Conservation (phyloP, 148 eudicot species). For the Rhododendron simsii region DNA sequence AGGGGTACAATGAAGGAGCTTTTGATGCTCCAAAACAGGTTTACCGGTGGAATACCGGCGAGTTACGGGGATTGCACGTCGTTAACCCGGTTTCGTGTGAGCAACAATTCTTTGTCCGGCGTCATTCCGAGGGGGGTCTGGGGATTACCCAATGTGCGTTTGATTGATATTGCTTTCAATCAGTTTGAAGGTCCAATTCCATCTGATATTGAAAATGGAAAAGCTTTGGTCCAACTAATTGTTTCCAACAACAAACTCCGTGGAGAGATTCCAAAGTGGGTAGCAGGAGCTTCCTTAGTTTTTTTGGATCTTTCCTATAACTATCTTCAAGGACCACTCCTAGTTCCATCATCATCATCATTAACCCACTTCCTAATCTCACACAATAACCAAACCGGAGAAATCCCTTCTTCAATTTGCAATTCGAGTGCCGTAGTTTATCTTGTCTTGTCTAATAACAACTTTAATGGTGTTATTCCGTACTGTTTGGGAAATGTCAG, state of each 20-base stretch:
- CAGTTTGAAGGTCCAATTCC: conserved; percentile 54
- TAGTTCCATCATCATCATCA: too few species aligned
- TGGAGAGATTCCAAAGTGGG: too few species aligned
- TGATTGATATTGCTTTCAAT: conserved; percentile 63
- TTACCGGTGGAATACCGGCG: conserved; percentile 68
- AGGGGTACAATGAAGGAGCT: conserved; percentile 55
- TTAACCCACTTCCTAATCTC: too few species aligned
- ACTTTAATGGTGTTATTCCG: too few species aligned
- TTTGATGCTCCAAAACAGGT: conserved; percentile 58
- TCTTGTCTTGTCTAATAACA: too few species aligned
- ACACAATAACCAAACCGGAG: too few species aligned
- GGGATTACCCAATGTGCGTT: conserved; percentile 60
- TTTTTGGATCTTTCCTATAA: too few species aligned
- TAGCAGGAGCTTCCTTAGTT: too few species aligned
- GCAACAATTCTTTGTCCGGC: conserved; percentile 68
- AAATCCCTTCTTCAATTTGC: too few species aligned
- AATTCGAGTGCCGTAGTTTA: too few species aligned
- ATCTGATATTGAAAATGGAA: conserved; percentile 49
- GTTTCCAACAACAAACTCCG: conserved; percentile 31
- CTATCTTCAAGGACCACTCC: too few species aligned
- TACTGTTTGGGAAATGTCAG: too few species aligned
- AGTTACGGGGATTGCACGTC: conserved; percentile 59
- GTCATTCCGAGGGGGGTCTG: conserved; percentile 69
- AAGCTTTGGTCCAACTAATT: conserved; percentile 31
- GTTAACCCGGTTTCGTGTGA: conserved; percentile 71